Conservation (phyloP, 768 basidiomycete genomes). For the Lactarius indigo region DNA sequence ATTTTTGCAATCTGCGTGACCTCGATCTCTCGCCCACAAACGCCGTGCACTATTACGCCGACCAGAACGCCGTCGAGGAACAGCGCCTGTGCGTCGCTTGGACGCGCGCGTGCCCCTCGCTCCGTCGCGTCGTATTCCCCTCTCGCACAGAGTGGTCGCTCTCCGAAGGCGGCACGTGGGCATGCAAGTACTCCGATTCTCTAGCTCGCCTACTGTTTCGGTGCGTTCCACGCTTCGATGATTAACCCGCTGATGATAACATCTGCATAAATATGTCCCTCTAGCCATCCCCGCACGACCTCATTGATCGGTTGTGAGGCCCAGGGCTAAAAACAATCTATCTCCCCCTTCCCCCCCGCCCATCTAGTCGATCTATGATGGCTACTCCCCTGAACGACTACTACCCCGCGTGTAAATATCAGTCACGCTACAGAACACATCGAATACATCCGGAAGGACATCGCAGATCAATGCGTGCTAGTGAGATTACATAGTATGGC, state of each 20-base stretch:
- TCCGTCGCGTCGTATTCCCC: constrained; percentile 54
- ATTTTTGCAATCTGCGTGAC: constrained; percentile 45
- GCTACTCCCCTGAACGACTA: not conserved
- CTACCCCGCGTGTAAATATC: not conserved
- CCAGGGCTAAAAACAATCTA: not conserved
- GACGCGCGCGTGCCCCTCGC: constrained; percentile 50
- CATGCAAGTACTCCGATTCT: constrained; percentile 4
- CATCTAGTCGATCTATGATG: not conserved
- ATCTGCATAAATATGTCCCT: not conserved
- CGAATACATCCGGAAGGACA: constrained; percentile 5
- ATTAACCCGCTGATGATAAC: not conserved
- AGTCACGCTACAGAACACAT: constrained; percentile 9
- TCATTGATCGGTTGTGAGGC: not conserved
- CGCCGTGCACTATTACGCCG: constrained; percentile 40
- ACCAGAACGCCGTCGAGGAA: constrained; percentile 36
- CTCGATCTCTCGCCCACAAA: constrained; percentile 61
- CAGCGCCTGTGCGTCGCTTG: constrained; percentile 55
- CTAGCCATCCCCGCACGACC: constrained; percentile 1
- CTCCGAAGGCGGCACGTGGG: constrained; percentile 29
- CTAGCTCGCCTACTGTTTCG: constrained; percentile 4
- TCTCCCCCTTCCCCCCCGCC: not conserved
- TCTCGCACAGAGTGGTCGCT: constrained; percentile 50
- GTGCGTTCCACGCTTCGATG: constrained; percentile 6
- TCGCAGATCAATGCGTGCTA: constrained; percentile 15
- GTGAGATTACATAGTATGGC: constrained; percentile 18